Conservation (phyloP, 2,329 filamentous ascomycete species). For the Trematosphaeria pertusa region DNA sequence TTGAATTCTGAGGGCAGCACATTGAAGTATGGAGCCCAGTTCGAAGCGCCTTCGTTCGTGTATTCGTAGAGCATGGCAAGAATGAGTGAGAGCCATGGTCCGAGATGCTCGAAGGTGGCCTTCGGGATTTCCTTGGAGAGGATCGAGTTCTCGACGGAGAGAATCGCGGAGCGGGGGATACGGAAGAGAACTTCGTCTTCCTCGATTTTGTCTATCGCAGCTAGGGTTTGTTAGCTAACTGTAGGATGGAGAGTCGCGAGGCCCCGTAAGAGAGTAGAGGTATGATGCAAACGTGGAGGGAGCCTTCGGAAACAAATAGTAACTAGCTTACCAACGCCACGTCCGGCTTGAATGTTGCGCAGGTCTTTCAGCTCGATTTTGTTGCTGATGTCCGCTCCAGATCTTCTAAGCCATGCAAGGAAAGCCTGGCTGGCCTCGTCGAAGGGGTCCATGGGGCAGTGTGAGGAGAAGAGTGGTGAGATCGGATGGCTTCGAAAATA, state of each 20-base stretch:
- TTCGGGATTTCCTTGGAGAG: slow-evolving; percentile 62
- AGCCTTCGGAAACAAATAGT: too few relatives aligned
- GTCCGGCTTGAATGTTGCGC: slow-evolving; percentile 61
- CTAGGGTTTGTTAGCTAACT: slow-evolving; percentile 52
- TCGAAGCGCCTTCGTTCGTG: slow-evolving; percentile 64
- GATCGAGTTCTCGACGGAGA: slow-evolving; percentile 75
- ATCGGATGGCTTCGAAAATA: slow-evolving; percentile 9
- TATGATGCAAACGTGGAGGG: neutral
- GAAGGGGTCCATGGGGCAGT: slow-evolving; percentile 39
- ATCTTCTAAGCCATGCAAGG: slow-evolving; percentile 62
- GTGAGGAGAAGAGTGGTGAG: slow-evolving; percentile 1
- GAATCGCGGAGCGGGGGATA: slow-evolving; percentile 74
- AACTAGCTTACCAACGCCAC: slow-evolving; percentile 68
- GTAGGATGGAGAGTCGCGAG: neutral
- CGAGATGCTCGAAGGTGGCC: slow-evolving; percentile 44
- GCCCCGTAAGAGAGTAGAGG: neutral
- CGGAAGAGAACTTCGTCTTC: slow-evolving; percentile 81
- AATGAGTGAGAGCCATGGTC: slow-evolving; percentile 67
- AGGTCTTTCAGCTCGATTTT: slow-evolving; percentile 67
- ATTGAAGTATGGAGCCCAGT: slow-evolving; percentile 80
- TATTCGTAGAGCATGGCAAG: slow-evolving; percentile 82
- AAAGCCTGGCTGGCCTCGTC: slow-evolving; percentile 59
- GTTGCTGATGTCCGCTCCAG: slow-evolving; percentile 61
- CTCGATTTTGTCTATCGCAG: slow-evolving; percentile 72
- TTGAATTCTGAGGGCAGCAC: slow-evolving; percentile 76